Conservation (phyloP, 345 rosid species). For the Gossypium ekmanianum region DNA sequence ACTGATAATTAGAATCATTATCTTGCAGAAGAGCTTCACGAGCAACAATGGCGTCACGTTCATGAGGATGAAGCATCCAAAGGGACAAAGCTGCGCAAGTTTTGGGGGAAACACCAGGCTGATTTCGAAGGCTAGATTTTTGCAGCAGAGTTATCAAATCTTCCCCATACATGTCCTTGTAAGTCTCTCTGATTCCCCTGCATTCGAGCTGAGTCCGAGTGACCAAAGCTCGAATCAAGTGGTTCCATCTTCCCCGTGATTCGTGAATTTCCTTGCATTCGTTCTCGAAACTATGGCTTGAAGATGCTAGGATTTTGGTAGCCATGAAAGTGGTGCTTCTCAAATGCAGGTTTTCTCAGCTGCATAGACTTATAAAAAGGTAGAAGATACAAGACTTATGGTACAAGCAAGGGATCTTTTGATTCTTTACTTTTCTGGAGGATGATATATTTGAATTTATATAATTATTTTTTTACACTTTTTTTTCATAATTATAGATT, state of each 20-base stretch:
- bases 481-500: too few relatives aligned
- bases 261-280: constrained; percentile 56
- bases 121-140: constrained; percentile 13
- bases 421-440: not conserved
- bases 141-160: constrained; percentile 28
- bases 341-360: not conserved
- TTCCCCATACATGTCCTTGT: constrained; percentile 39
- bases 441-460: too few relatives aligned
- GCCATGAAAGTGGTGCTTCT: constrained; percentile 27
- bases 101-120: constrained; percentile 18
- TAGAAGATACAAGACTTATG: constrained; percentile 21
- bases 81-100: constrained; percentile 30
- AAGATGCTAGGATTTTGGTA: constrained; percentile 28
- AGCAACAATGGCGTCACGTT: constrained; percentile 50
- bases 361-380: not conserved
- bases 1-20: constrained; percentile 28
- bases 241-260: constrained; percentile 29
- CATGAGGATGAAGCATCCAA: constrained; percentile 47
- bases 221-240: constrained; percentile 30
- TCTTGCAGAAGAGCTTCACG: constrained; percentile 43
- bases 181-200: constrained; percentile 36
- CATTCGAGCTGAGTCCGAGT: constrained; percentile 26
- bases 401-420: constrained; percentile 29
- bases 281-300: constrained; percentile 29
- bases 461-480: too few relatives aligned